Evolutionary conservation across 805 yeast genomes (phyloP), one percentile per base, ranked within the genome.

Genomic region (Myxozyma udenii): DNA sequence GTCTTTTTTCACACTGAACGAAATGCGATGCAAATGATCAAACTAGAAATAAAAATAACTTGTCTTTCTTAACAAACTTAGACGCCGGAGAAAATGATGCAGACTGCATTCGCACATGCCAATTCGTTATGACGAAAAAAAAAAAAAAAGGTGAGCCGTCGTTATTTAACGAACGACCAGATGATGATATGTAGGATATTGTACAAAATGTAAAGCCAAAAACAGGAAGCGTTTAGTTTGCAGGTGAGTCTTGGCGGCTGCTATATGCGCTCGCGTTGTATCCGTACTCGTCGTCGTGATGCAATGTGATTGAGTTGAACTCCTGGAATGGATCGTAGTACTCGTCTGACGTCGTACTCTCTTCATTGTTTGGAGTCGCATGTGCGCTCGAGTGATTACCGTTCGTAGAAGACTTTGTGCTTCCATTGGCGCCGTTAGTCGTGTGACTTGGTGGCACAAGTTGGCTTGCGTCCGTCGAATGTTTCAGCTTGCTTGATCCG

Each of bases 251-350:
- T 28, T 28, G 33, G 9, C 33, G 9, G 39, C 39, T 35, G 32
- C 11, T 7, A 18, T 48, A 48, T 12, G 40, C 19, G 30, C 22
- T 25, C 11, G 35, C 48, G 42, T 42, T 30, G 21, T 64, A 43
- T 66, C 75, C 56, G 44, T 57, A 57, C 39, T 73, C 74, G 41
- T 81, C 87, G 51, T 80, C 83, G 65, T 87, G 89, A 62, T 86
- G 85, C 61, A 89, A 74, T 4, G 95, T 87, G 67, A 89, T 85
- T 0, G 96, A 88, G 64, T 83, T 86, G 70, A 89, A 89, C 63
- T 81, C 80, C 45, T 81, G 85, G 67, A 89, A 89, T 1, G 96
- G 96, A 68, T 89, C 96, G 24, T 72, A 72, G 3, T 74, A 68
- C 4, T 69, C 68, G 23, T 66, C 67, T 40, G 70, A 68, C 49